Conservation (phyloP, 768 basidiomycete genomes). For the Lactarius psammicola region DNA sequence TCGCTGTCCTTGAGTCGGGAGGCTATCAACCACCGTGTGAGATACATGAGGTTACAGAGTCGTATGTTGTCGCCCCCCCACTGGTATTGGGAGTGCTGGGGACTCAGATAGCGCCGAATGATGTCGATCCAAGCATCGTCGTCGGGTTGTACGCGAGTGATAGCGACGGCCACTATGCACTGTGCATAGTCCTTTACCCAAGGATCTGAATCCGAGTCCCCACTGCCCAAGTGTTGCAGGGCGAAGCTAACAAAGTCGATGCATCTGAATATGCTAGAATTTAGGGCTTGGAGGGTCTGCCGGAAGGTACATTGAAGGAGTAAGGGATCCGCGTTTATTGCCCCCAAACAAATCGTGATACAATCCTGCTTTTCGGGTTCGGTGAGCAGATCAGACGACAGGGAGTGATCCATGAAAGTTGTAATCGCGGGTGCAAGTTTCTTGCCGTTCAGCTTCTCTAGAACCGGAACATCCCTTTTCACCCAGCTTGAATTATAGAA, state of each 20-base stretch:
- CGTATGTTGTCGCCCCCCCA: not conserved
- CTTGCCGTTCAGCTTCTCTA: slow-evolving; percentile 2
- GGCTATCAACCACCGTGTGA: not conserved
- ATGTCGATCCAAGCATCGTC: not conserved
- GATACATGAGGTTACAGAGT: slow-evolving; percentile 5
- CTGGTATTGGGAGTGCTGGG: not conserved
- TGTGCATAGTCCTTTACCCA: slow-evolving; percentile 1
- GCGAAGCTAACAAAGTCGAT: not conserved
- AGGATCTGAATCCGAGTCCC: not conserved
- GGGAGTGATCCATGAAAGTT: not conserved
- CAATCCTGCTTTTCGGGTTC: not conserved
- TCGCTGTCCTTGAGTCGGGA: not conserved
- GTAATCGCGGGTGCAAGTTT: not conserved
- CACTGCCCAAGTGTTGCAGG: not conserved
- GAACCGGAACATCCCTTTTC: not conserved
- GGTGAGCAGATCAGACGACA: not conserved
- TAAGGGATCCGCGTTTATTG: not conserved
- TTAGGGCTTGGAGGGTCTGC: not conserved
- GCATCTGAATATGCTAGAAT: not conserved
- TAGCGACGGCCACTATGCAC: slow-evolving; percentile 13
- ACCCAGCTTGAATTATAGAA: not conserved
- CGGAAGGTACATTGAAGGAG: not conserved
- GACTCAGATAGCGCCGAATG: not conserved
- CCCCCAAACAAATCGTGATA: not conserved
- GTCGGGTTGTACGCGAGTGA: not conserved